Base-by-base conservation (phyloP, 768 basidiomycete genomes). In the Ramaria sp. region DNA sequence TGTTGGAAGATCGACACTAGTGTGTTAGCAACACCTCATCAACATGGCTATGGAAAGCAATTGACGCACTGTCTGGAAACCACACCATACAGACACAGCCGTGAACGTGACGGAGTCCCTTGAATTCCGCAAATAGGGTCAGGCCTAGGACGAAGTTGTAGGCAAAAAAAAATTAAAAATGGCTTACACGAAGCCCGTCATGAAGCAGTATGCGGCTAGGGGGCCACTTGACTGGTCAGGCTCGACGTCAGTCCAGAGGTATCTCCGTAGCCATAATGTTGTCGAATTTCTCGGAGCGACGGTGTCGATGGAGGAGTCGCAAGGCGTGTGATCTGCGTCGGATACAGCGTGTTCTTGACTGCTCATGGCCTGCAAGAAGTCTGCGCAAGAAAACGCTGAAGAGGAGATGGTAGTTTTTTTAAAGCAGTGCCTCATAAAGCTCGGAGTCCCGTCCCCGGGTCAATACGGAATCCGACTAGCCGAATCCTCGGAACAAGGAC, bases 71-170 rank as follows among this genome's bases (percentile, higher is more conserved):
- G 87, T 89, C 66, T 90, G 88, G 67, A 89, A 90, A 12, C 83
- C 87, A 66, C 83, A 85, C 86, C 88, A 91, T 13, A 90, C 79
- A 65, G 81, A 90, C 48, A 88, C 71, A 1, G 88, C 83, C 42
- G 85, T 79, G 70, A 91, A 90, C 3, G 79, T 81, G 16, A 47
- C 45, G 1, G 45, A 47, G 25, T 47, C 45, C 16, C 45, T 47
- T 47, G 20, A 39, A 42, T 13, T 24, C 20, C n/a, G 13, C n/a
- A 28, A 44, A 20, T 1, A 6, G 27, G 15, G 3, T 43, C 38
- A 53, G 32, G 32, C 15, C 10, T 2, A 13, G 13, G 44, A 47
- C 12, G 22, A 32, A 13, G 9, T 34, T 18, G 12, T 20, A 39
- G 24, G 25, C 32, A 34, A 15, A 34, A 37, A 43, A 27, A n/a